phyloP scores from a whole-genome alignment of 495 filamentous ascomycete genomes.

The Aspergillus sclerotioniger region DNA sequence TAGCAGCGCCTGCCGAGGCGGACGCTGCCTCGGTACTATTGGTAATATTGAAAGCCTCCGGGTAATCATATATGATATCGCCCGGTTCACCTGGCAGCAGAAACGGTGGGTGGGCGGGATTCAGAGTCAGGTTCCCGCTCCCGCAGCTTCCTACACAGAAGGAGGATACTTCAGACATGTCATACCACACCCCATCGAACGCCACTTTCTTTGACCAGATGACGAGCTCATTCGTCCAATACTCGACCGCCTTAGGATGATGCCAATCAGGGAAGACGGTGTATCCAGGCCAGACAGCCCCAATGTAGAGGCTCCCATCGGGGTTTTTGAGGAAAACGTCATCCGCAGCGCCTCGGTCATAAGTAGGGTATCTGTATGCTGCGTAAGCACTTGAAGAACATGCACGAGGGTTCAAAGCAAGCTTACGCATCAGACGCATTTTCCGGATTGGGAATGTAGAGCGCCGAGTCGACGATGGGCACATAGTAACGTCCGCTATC shows the following conservation, averaged over 20 bases:
- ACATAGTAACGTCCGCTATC: conserved; percentile 69
- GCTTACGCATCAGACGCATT: conserved; percentile 65
- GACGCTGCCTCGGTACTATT: conserved; percentile 68
- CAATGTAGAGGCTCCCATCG: conserved; percentile 61
- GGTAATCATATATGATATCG: conserved; percentile 60
- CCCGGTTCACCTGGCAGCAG: conserved; percentile 63
- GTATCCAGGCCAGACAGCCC: conserved; percentile 64
- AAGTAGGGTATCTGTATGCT: conserved; percentile 56
- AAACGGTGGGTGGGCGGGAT: conserved; percentile 70
- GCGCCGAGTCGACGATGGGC: conserved; percentile 80
- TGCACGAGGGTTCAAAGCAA: background rate
- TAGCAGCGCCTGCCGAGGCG: conserved; percentile 52
- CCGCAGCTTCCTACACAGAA: conserved; percentile 84
- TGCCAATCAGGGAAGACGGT: conserved; percentile 67
- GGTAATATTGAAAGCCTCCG: conserved; percentile 68
- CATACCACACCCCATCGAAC: conserved; percentile 62
- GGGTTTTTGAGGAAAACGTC: conserved; percentile 64
- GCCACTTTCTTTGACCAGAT: conserved; percentile 57
- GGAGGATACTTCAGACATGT: conserved; percentile 67
- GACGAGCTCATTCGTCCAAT: conserved; percentile 70
- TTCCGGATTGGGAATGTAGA: conserved; percentile 72
- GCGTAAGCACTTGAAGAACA: background rate
- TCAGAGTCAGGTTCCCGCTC: conserved; percentile 62
- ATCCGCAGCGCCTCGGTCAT: conserved; percentile 61
- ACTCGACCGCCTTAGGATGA: conserved; percentile 55